phyloP scores from a whole-genome alignment of 1,284 basidiomycete species.

The Vanrija pseudolonga region DNA sequence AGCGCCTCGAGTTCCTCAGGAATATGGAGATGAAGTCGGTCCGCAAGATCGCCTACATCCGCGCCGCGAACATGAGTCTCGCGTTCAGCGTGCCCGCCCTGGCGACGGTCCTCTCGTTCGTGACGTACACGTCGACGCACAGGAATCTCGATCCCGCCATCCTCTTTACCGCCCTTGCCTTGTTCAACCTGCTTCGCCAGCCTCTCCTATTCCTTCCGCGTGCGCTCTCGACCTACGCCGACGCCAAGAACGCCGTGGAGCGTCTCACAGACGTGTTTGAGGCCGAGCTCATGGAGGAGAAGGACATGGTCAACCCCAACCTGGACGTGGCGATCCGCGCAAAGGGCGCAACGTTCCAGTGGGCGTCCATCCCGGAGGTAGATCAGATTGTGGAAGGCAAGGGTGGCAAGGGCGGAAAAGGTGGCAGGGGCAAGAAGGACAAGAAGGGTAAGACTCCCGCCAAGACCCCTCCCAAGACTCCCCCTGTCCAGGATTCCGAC shows the following conservation, averaged over 20 bases:
- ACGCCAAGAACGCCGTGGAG: conserved; percentile 61
- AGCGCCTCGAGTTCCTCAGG: conserved; percentile 59
- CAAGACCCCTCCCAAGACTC: conserved; percentile 1
- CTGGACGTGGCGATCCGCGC: conserved; percentile 57
- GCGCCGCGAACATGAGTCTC: conserved; percentile 56
- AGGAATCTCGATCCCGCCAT: conserved; percentile 58
- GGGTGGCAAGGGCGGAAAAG: neutral
- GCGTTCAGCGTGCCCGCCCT: conserved; percentile 53
- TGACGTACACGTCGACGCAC: conserved; percentile 62
- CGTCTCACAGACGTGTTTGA: conserved; percentile 57
- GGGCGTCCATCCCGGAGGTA: conserved; percentile 44
- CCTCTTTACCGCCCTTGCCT: conserved; percentile 66
- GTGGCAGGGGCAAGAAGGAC: neutral
- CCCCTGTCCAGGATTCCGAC: neutral
- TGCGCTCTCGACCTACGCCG: conserved; percentile 61
- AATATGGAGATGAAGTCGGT: conserved; percentile 58
- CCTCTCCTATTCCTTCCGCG: conserved; percentile 68
- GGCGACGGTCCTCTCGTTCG: conserved; percentile 69
- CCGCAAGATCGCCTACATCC: conserved; percentile 59
- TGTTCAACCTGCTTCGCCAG: conserved; percentile 65
- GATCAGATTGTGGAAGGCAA: neutral
- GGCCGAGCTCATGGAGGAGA: conserved; percentile 56
- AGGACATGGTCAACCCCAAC: conserved; percentile 51
- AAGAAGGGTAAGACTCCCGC: neutral
- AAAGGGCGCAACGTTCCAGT: conserved; percentile 61